A percentile compares a stretch with the other conserved stretches of the same genome.
Evolutionary conservation across 1,139 yeast genomes (phyloP).

Genomic region (Debaryomyces udenii): DNA sequence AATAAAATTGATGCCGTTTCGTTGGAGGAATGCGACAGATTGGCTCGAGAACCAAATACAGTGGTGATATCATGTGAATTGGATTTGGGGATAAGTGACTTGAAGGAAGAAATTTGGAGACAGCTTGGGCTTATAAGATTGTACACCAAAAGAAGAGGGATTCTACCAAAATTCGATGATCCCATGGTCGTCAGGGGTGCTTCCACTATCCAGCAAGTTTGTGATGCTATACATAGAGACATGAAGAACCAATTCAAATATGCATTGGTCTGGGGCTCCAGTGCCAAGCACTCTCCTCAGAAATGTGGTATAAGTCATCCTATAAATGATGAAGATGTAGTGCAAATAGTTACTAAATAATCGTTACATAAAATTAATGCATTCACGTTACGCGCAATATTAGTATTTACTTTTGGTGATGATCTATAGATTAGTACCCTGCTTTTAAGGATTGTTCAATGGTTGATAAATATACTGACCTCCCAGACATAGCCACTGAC

Average conservation of each 20-base stretch:
- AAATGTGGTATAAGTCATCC: conserved; percentile 87
- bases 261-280: conserved; percentile 96
- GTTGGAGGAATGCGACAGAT: conserved; percentile 87
- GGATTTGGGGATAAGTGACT: conserved; percentile 83
- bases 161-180: conserved; percentile 76
- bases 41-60: conserved; percentile 90
- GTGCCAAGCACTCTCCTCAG: conserved; percentile 95
- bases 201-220: conserved; percentile 81
- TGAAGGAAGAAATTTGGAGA: conserved; percentile 92
- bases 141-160: conserved; percentile 84
- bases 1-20: conserved; percentile 96
- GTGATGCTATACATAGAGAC: conserved; percentile 91
- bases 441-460: conserved; percentile 4
- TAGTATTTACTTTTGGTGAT: neutral
- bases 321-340: conserved; percentile 92
- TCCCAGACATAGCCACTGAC: conserved; percentile 33
- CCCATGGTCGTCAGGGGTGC: conserved; percentile 88
- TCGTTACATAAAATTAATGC: conserved; percentile 6
- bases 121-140: conserved; percentile 77
- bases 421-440: neutral
- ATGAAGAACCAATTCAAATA: conserved; percentile 90
- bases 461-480: conserved; percentile 23
- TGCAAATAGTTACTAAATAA: conserved; percentile 81
- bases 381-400: conserved; percentile 8
- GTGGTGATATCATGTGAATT: conserved; percentile 91